These are phyloP conservation scores for Epithele typhae DNA, from an alignment of 768 basidiomycete genomes.

Conservation along the genomic window DNA sequence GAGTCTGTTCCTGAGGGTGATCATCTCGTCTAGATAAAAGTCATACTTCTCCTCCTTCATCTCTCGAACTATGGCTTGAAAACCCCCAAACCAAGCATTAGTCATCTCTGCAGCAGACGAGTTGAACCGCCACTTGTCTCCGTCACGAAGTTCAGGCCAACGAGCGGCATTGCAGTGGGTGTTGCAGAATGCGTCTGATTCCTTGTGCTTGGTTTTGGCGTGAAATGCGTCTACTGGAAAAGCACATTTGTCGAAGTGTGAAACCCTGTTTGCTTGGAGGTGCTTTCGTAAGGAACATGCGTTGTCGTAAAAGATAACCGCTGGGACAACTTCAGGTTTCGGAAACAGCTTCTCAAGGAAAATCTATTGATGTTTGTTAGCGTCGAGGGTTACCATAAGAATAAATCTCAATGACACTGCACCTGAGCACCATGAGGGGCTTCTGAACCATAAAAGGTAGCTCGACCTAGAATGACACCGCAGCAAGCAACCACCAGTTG, in stretches of 20 bases:
- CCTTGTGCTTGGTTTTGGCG: conserved; percentile 20
- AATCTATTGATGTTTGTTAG: background rate
- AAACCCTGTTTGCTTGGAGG: background rate
- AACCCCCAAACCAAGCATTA: conserved; percentile 23
- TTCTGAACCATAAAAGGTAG: conserved; percentile 26
- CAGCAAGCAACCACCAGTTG: conserved; percentile 25
- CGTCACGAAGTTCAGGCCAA: conserved; percentile 6
- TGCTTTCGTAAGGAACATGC: background rate
- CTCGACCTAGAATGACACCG: conserved; percentile 22
- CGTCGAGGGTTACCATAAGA: background rate
- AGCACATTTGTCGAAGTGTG: conserved; percentile 3
- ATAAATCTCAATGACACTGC: background rate
- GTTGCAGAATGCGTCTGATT: conserved; percentile 13
- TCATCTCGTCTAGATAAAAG: conserved; percentile 38
- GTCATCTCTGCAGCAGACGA: conserved; percentile 23
- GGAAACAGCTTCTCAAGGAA: background rate
- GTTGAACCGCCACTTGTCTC: conserved; percentile 23
- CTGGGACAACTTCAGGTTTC: background rate
- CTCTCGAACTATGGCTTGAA: conserved; percentile 28
- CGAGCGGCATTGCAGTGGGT: conserved; percentile 17
- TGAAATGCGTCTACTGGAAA: conserved; percentile 23
- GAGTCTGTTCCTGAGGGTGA: no score
- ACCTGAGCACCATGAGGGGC: background rate
- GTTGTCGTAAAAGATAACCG: background rate
- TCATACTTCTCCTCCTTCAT: conserved; percentile 30